Base-by-base conservation (phyloP, 2,329 filamentous ascomycete genomes). In the Madurella mycetomatis region DNA sequence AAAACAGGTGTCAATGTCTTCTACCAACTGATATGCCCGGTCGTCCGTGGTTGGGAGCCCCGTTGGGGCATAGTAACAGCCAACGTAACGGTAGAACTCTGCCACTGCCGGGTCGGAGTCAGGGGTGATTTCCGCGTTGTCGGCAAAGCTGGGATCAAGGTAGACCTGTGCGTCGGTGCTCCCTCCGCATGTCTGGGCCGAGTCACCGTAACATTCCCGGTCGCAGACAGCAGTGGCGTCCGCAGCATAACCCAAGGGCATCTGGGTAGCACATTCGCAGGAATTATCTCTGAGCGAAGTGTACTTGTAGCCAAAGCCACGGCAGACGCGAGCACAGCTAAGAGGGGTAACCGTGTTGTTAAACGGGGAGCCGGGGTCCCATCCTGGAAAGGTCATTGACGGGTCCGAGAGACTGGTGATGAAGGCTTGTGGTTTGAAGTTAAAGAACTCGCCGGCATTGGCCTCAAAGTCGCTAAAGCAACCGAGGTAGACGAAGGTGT, bases 231-330 rank as follows among this genome's bases (percentile, higher is more conserved):
- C 39, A 16, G 55, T 44, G 7, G 15, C 49, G 1, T 16, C 19
- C 3, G 47, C 18, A 8, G 9, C 34, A 37, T 60, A 60, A 1
- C 25, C 37, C 2, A 9, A 2, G 16, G 57, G 48, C 9, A 66
- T 56, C 45, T 57, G 51, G 31, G 49, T 60, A n/a, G 62, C 64
- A 52, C 67, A 69, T 39, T 41, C 47, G 57, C 66, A 69, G 5
- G 30, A 25, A 43, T 60, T 56, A 39, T 63, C 44, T 13, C 45
- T 55, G 9, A 68, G 31, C 5, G 59, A 53, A 9, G 64, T 32
- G 31, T 60, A 66, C 39, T 64, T 65, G 58, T 59, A 67, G n/a
- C 66, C 66, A 15, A 61, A 60, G 1, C 57, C 61, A 18, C 66
- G 62, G 54, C 67, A 69, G 12, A 51, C 51, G 11, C 52, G 41